Evolutionary conservation across 148 eudicot genomes (phyloP), one percentile per base, ranked within the genome.

Genomic region (Beta vulgaris): DNA sequence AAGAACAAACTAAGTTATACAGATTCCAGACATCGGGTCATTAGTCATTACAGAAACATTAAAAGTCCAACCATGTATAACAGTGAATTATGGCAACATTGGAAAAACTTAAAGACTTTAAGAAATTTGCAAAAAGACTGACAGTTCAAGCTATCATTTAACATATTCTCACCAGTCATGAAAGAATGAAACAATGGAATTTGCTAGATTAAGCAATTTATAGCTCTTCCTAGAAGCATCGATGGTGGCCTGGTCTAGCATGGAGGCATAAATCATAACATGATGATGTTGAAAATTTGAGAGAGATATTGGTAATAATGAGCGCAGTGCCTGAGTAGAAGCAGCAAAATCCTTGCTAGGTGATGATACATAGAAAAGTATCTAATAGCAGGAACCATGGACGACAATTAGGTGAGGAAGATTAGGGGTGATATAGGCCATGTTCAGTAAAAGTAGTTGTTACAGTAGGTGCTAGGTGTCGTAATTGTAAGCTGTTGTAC

Each of bases 231-330:
- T 9, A 10, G 21, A 46, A 69, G 28, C 51, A 69, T 43, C 37
- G 37, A 36, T n/a, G 37, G 25, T 21, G 36, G 35, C 8, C 43
- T 44, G 15, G 36, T 57, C 34, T 28, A 26, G 39, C 64, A 70
- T 32, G 51, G 0, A 39, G 23, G 64, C n/a, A 55, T 18, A 49
- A 32, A 44, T 16, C 43, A 19, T 72, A 39, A n/a, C 35, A 71
- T 35, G 19, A 26, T 15, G 37, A 37, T 42, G 34, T 11, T 37
- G 23, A 9, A 54, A 7, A 16, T n/a, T 23, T 14, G 48, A 40
- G 40, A n/a, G 57, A 37, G 57, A 76, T 32, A 5, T 44, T 74
- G 58, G 54, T n/a, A 63, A 25, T 63, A 62, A 35, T 43, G 48
- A 43, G 48, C 10, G n/a, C n/a, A n/a, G n/a, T n/a, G n/a, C n/a